phyloP scores from a whole-genome alignment of 768 basidiomycete genomes.

The Suillus spraguei region DNA sequence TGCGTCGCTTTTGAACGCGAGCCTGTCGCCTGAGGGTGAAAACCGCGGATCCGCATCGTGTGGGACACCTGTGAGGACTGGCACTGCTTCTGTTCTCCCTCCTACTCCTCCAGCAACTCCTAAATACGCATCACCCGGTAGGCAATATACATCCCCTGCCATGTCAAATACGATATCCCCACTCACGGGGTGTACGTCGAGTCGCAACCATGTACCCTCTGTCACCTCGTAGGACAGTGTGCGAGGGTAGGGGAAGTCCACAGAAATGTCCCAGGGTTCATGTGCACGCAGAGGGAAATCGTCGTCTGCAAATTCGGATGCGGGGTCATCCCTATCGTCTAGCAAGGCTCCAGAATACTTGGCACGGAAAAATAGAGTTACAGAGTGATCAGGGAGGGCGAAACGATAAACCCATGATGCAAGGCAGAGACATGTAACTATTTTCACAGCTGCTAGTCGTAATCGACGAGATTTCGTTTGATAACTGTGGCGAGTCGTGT shows the following conservation, averaged over 20 bases:
- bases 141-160: constrained; percentile 73
- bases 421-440: constrained; percentile 24
- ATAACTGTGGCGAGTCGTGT: neutral
- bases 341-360: constrained; percentile 13
- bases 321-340: constrained; percentile 32
- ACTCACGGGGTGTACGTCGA: constrained; percentile 69
- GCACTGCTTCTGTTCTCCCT: constrained; percentile 47
- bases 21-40: constrained; percentile 61
- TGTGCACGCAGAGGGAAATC: constrained; percentile 63
- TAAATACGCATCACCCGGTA: constrained; percentile 47
- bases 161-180: constrained; percentile 79
- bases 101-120: constrained; percentile 20
- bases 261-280: constrained; percentile 71
- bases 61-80: constrained; percentile 65
- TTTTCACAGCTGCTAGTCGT: constrained; percentile 20
- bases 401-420: constrained; percentile 18
- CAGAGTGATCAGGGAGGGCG: constrained; percentile 7
- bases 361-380: neutral
- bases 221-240: constrained; percentile 65
- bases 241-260: constrained; percentile 72
- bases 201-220: constrained; percentile 76
- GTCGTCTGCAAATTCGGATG: constrained; percentile 50
- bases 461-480: constrained; percentile 7
- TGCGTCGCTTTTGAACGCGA: constrained; percentile 77
- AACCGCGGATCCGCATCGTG: constrained; percentile 75